Base-by-base conservation (phyloP, 208 protist genomes). In the Trypanosoma cruzi region DNA sequence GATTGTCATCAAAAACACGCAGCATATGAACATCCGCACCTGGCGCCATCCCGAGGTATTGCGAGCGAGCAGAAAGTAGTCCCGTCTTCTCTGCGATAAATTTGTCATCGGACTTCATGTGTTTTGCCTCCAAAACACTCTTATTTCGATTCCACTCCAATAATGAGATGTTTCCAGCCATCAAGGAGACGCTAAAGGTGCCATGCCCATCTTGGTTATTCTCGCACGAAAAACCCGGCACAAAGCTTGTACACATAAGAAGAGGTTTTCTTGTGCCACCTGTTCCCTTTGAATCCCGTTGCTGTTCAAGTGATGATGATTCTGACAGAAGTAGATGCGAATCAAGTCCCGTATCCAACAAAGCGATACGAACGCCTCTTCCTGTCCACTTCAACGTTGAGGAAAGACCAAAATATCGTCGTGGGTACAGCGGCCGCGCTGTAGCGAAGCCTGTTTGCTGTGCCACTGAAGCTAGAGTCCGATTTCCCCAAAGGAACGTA, bases 181-280 rank as follows among this genome's bases (percentile, higher is more conserved):
- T 83, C 13, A 98, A 65, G 52, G 97, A 97, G 11, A 97, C 88
- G n/a, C 98, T 98, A 73, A 98, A 98, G 4, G 97, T 99, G 26
- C 98, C 99, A 75, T 99, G 98, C 10, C 95, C 96, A 42, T 98
- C 74, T 0, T 74, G 70, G 36, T 89, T 85, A 26, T 96, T 90
- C 24, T 64, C 68, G 54, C 89, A 95, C 24, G 57, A 50, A 2
- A 88, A 67, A 7, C 68, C 71, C 11, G 85, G 86, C 42, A 95
- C 82, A 50, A 92, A 72, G 68, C 86, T 92, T 4, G 71, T 70
- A 55, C 88, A 94, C 46, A 71, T 24, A 7, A 46, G 53, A 22
- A 64, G 11, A 8, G 55, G 55, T 1, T 24, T n/a, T 18, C 40
- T 22, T 4, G 42, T 22, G 61, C 8, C 6, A 3, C 14, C 26